Evolutionary conservation across 306 rosid species (phyloP), one percentile per base, ranked within the genome.

Genomic region (Fragaria iinumae): DNA sequence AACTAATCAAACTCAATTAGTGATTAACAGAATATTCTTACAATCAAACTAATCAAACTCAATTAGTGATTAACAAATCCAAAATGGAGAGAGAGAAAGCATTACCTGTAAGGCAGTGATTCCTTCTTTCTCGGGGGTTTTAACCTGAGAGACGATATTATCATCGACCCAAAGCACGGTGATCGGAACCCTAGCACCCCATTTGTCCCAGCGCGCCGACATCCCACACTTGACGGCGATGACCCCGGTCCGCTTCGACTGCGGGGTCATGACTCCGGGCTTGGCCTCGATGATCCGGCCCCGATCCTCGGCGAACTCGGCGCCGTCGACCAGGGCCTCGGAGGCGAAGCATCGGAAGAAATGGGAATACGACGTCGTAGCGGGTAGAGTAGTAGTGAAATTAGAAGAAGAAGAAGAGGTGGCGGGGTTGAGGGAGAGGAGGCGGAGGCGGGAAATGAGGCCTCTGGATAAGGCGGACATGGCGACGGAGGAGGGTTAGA

Each of bases 181-280:
- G 50, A 92, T 84, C 27, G 98, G 98, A 73, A 95, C 55, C 83
- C 98, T 88, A 17, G 91, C 93, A 27, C 99, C 99, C 99, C 99
- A 95, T 82, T 92, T 95, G 82, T 92, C 91, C 99, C 99, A 95
- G 21, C 85, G 89, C 20, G 99, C 99, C 56, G 86, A 81, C 99
- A 95, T 95, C 67, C 99, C 99, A 82, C 99, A 95, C 79, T 95
- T 95, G 34, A 95, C 84, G 4, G 93, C 98, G 48, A 95, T 83
- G 12, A 90, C 69, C 4, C 98, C 98, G 0, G 98, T 92, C 76
- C 98, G 89, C 81, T 79, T 89, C 8, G 98, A 95, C 43, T 67
- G 75, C 0, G 85, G 86, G 39, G 76, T 80, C 97, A 95, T 95
- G 2, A 83, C 78, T 18, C 81, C 71, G 1, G 96, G 78, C 70